Conservation (phyloP, 768 basidiomycete species). For the Roridomyces roridus region DNA sequence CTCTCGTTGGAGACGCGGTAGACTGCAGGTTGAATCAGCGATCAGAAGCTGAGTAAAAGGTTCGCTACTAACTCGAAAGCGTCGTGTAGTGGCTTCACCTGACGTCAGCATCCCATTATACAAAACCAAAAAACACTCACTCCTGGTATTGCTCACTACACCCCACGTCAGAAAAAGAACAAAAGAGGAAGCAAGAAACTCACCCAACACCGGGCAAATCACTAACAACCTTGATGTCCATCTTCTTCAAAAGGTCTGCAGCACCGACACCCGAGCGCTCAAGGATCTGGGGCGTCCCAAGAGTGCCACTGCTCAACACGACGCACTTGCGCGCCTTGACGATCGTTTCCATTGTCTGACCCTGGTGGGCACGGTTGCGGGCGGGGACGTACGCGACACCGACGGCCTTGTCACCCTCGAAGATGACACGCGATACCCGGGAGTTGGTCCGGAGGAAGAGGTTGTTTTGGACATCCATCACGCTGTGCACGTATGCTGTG, state of each 20-base stretch:
- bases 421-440: constrained; percentile 72
- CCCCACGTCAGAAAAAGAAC: neutral
- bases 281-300: constrained; percentile 75
- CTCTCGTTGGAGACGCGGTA: constrained; percentile 73
- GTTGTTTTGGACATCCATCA: constrained; percentile 68
- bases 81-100: constrained; percentile 65
- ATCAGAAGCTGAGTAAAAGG: neutral
- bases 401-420: constrained; percentile 74
- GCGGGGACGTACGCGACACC: constrained; percentile 74
- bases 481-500: constrained; percentile 57
- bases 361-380: constrained; percentile 61
- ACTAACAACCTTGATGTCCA: constrained; percentile 67
- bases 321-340: constrained; percentile 72
- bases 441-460: constrained; percentile 71
- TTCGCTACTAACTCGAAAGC: constrained; percentile 52
- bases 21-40: constrained; percentile 43
- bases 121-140: constrained; percentile 5
- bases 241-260: constrained; percentile 56
- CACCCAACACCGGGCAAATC: constrained; percentile 76
- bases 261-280: constrained; percentile 76
- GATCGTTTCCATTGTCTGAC: constrained; percentile 62
- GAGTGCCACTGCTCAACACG: constrained; percentile 68
- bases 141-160: constrained; percentile 73
- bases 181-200: constrained; percentile 24
- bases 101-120: neutral